These are phyloP conservation scores for Triticum dicoccoides DNA, from an alignment of 176 grass and related monocot genomes.

Conservation along the genomic window DNA sequence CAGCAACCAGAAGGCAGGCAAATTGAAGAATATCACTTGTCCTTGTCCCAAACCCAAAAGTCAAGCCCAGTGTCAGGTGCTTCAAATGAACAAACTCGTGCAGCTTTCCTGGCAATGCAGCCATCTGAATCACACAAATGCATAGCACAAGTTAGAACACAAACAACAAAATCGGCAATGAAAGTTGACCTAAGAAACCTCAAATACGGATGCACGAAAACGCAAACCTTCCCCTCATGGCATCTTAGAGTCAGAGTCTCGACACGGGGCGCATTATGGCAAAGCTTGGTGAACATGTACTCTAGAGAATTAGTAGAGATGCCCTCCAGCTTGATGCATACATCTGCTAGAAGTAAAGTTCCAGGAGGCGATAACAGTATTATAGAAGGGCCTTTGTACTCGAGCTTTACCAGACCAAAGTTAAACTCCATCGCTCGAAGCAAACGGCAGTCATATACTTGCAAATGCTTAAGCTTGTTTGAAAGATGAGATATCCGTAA, in stretches of 20 bases:
- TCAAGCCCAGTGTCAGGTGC: slow-evolving; percentile 2
- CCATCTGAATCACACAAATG: not conserved
- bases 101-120: not conserved
- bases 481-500: not conserved
- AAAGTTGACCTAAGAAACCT: not conserved
- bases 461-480: not conserved
- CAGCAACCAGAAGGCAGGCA: not conserved
- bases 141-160: no score
- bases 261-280: not conserved
- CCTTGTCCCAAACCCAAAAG: not conserved
- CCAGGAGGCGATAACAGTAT: not conserved
- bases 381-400: not conserved
- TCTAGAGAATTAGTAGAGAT: not conserved
- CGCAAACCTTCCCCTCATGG: not conserved
- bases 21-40: not conserved
- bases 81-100: not conserved
- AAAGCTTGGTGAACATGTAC: slow-evolving; percentile 2
- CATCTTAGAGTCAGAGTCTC: not conserved
- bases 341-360: not conserved
- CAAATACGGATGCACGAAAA: no score
- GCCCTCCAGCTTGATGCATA: not conserved
- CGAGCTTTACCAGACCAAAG: not conserved
- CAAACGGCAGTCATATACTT: not conserved
- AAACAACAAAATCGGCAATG: not conserved
- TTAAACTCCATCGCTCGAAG: not conserved